These are phyloP conservation scores for Suillus lakei DNA, from an alignment of 768 basidiomycete genomes.

Conservation along the genomic window DNA sequence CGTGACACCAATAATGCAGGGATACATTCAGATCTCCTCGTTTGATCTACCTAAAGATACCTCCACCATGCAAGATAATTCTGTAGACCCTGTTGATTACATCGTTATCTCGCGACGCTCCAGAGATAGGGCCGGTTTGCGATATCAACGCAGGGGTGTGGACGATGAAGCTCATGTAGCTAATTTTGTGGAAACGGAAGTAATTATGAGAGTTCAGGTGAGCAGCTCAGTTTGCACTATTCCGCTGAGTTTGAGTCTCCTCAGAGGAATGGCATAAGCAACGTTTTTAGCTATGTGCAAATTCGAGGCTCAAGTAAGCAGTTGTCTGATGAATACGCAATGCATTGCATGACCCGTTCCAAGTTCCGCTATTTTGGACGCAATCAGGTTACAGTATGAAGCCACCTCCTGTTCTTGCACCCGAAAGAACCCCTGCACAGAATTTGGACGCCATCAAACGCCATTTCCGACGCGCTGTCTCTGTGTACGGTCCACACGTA, in stretches of 20 bases:
- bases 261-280: constrained; percentile 74
- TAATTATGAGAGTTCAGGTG: constrained; percentile 83
- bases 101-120: constrained; percentile 85
- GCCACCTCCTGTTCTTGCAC: constrained; percentile 78
- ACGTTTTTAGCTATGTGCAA: constrained; percentile 89
- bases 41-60: constrained; percentile 61
- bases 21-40: constrained; percentile 79
- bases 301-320: constrained; percentile 83
- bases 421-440: constrained; percentile 75
- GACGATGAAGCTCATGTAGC: constrained; percentile 94
- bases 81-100: constrained; percentile 64
- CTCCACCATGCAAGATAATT: constrained; percentile 39
- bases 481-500: constrained; percentile 81
- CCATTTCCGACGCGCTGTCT: constrained; percentile 71
- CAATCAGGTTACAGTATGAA: constrained; percentile 88
- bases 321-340: constrained; percentile 1
- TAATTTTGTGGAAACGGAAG: constrained; percentile 96
- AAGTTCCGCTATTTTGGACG: constrained; percentile 93
- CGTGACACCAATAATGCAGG: constrained; percentile 92
- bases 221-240: constrained; percentile 18
- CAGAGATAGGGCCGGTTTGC: constrained; percentile 86
- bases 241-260: not conserved
- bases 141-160: constrained; percentile 94
- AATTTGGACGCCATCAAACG: constrained; percentile 70
- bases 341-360: constrained; percentile 4